Evolutionary conservation across 2,329 filamentous ascomycete species (phyloP), one percentile per base, ranked within the genome.

Genomic region (Pezicula rhizophila): DNA sequence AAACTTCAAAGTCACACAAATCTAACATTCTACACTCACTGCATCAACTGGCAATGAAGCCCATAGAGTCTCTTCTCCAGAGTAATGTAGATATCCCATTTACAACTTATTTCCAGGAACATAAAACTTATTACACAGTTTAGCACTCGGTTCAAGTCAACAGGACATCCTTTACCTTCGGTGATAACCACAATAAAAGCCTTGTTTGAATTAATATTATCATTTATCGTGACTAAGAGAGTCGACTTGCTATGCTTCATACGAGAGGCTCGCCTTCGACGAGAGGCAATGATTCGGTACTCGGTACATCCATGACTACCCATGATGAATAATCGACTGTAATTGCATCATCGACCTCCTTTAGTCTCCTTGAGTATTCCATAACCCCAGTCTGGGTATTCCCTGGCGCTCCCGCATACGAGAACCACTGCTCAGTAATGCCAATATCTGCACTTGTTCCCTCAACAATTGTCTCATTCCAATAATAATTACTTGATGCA

Each of bases 381-480:
- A 8, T 25, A 18, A 63, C 58, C 2, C 55, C 56, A 25, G 12
- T 18, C 11, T 48, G 18, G 28, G 10, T 18, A 50, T 33, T 54
- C 52, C n/a, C 56, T 52, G 14, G 47, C 28, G 14, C 51, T 45
- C 17, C 57, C 5, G 40, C 48, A 31, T 57, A 64, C 11, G 64
- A 64, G 28, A 61, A 58, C 60, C 62, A 65, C 3, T 58, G 51
- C 42, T 63, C 59, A 2, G 60, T 58, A 25, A 58, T 48, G 49
- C 62, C 59, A 2, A 57, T 60, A 37, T 64, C 62, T 1, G 59
- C 18, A 25, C 52, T 49, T n/a, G 58, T 62, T 4, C 62, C 63
- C 42, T 61, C 59, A 11, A 64, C 60, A 38, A 65, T 64, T 8
- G 62, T 64, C 12, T 57, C 51, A 34, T 64, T 66, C 62, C 62